Base-by-base conservation (phyloP, 2,329 filamentous ascomycete species). In the Hypoxylon sp. region DNA sequence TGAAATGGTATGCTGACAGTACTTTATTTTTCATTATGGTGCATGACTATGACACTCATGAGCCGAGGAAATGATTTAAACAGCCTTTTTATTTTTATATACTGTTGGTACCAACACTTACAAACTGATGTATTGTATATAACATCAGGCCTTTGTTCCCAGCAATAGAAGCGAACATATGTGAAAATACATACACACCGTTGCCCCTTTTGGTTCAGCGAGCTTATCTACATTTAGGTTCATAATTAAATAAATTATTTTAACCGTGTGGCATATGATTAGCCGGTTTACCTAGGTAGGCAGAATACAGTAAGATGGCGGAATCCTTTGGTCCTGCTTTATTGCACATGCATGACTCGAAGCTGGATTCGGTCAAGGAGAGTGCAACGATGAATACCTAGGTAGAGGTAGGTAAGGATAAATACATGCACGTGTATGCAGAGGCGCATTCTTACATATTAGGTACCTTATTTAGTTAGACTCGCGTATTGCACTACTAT, bases 1-100 rank as follows among this genome's bases (percentile, higher is more conserved):
- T 62, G 61, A 60, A 65, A 55, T 51, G 46, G 45, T 65, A 55
- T 63, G 34, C 37, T 25, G 50, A 61, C 30, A 41, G 39, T 53
- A 19, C 19, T 19, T 16, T 29, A 48, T 43, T 50, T 9, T 23
- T 2, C 32, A n/a, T 2, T 30, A 27, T 48, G 32, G 9, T 37
- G 37, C 46, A 47, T 57, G 32, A 39, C 43, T 4, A 11, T 32
- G n/a, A n/a, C n/a, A 16, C 4, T 37, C 27, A 23, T 43, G n/a
- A n/a, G n/a, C n/a, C n/a, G n/a, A n/a, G n/a, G n/a, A n/a, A n/a
- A n/a, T n/a, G n/a, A n/a, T n/a, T n/a, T n/a, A n/a, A n/a, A n/a
- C n/a, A n/a, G n/a, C n/a, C n/a, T n/a, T 45, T 16, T 23, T 14
- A n/a, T n/a, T 32, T 45, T 32, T 19, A 23, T 30, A 23, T 6